phyloP scores from a whole-genome alignment of 768 basidiomycete species.

The Infundibulicybe gibba region DNA sequence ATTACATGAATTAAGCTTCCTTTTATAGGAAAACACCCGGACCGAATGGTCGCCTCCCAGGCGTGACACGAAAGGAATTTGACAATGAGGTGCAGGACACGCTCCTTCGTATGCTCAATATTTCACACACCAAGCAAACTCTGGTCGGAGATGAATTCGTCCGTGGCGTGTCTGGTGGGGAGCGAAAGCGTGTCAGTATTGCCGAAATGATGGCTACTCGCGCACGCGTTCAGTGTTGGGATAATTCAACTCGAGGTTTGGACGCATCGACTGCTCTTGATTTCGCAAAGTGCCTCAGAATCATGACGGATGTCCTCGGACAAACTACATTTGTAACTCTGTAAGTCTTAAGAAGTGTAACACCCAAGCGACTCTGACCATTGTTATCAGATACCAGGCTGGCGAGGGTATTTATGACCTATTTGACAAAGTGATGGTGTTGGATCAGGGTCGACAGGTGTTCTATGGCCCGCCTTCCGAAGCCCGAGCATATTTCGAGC shows the following conservation, averaged over 20 bases:
- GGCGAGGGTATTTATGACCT: conserved; percentile 73
- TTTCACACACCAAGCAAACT: conserved; percentile 74
- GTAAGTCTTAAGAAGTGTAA: conserved; percentile 27
- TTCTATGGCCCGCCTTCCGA: conserved; percentile 74
- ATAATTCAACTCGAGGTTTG: conserved; percentile 78
- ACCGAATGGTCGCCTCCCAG: conserved; percentile 67
- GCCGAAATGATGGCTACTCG: conserved; percentile 86
- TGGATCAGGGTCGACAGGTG: conserved; percentile 78
- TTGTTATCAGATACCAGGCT: conserved; percentile 59
- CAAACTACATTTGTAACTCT: conserved; percentile 80
- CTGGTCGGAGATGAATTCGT: conserved; percentile 87
- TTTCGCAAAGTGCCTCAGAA: conserved; percentile 72
- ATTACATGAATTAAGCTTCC: conserved; percentile 2
- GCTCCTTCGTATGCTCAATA: conserved; percentile 77
- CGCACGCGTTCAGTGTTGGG: conserved; percentile 79
- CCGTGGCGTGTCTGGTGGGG: conserved; percentile 79
- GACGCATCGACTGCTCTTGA: conserved; percentile 89
- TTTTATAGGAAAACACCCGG: conserved; percentile 60
- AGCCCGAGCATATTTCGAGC: conserved; percentile 78
- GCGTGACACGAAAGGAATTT: conserved; percentile 58
- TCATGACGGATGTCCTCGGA: conserved; percentile 81
- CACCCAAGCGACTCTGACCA: too few species aligned
- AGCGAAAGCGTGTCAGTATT: conserved; percentile 78
- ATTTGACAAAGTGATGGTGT: conserved; percentile 87
- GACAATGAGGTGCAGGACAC: conserved; percentile 53